Percentiles rank a stretch among this genome's conserved stretches.
Conservation (phyloP, 192 early-diverging fungal genomes). For the Podila epicladia region DNA sequence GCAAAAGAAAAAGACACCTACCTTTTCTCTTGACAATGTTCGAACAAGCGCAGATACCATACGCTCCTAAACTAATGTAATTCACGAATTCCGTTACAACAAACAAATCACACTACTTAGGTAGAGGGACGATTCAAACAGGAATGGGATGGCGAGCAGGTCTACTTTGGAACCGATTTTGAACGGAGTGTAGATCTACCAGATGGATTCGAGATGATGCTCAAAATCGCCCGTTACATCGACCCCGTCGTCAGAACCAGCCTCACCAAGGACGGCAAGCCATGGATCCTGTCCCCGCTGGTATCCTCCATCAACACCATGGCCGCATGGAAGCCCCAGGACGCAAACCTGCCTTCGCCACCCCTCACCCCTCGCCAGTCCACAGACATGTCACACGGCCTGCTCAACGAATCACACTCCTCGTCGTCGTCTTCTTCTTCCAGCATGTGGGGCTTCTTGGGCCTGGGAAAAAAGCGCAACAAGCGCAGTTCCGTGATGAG, state of each 20-base stretch:
- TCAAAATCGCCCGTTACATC: slow-evolving; percentile 44
- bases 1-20: background rate
- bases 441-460: slow-evolving; percentile 32
- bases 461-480: slow-evolving; percentile 22
- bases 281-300: slow-evolving; percentile 49
- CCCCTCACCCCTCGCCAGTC: slow-evolving; percentile 20
- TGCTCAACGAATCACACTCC: slow-evolving; percentile 3
- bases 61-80: background rate
- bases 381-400: slow-evolving; percentile 8
- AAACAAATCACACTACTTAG: background rate
- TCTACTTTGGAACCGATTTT: slow-evolving; percentile 53
- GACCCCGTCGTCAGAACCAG: slow-evolving; percentile 48
- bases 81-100: slow-evolving; percentile 5
- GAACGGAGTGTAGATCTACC: slow-evolving; percentile 34
- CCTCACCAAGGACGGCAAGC: slow-evolving; percentile 23
- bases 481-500: slow-evolving; percentile 17
- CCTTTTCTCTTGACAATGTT: no score
- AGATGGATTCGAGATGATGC: slow-evolving; percentile 34
- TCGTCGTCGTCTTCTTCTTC: background rate
- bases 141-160: slow-evolving; percentile 35
- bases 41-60: no score
- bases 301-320: slow-evolving; percentile 51
- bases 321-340: slow-evolving; percentile 46
- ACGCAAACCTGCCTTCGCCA: slow-evolving; percentile 29
- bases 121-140: slow-evolving; percentile 49